A percentile compares a stretch with the other conserved stretches of the same genome.
phyloP scores from a whole-genome alignment of 2,329 filamentous ascomycete species.

The Magnaporthiopsis poae region DNA sequence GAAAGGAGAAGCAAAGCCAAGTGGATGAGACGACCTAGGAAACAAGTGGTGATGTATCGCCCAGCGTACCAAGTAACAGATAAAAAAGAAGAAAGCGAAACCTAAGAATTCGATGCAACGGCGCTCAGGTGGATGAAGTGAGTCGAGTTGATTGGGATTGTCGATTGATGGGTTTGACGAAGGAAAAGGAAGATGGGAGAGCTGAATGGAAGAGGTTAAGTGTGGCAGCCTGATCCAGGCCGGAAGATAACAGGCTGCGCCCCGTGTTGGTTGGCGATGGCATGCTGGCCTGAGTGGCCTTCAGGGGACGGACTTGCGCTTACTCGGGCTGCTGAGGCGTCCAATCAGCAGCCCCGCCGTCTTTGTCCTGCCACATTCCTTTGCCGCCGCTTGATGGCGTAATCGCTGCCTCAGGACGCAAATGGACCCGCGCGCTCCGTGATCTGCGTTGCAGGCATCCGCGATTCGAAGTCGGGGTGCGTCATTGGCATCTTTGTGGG shows the following conservation, averaged over 20 bases:
- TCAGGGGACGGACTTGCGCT: neutral
- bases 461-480: neutral
- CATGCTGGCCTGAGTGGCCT: no score
- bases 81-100: neutral
- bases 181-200: neutral
- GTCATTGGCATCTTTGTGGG: neutral
- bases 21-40: neutral
- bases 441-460: neutral
- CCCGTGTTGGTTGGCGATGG: neutral
- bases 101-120: neutral
- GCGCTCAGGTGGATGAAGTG: neutral
- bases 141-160: neutral
- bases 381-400: neutral
- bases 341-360: neutral
- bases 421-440: neutral
- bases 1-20: neutral
- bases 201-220: neutral
- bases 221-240: neutral
- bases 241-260: neutral
- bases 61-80: slow-evolving; percentile 2
- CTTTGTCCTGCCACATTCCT: neutral
- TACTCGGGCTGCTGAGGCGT: neutral
- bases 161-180: neutral
- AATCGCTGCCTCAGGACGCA: slow-evolving; percentile 1
- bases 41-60: neutral